A percentile compares a stretch with the other conserved stretches of the same genome.
phyloP scores from a whole-genome alignment of 768 basidiomycete genomes.

The Kwoniella pini region DNA sequence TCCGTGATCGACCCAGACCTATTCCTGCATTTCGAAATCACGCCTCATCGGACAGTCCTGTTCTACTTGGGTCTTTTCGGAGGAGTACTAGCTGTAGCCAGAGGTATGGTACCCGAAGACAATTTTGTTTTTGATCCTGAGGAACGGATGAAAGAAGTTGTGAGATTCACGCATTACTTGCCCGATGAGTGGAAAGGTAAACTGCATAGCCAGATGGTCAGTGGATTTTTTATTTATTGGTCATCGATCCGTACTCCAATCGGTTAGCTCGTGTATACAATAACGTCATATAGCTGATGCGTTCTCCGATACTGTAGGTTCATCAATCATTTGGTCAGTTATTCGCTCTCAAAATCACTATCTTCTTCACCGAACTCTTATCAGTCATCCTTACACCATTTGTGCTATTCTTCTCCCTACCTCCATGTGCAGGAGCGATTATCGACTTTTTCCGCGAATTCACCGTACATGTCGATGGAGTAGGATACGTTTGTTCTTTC shows the following conservation, averaged over 20 bases:
- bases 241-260: no score
- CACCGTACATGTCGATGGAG: slow-evolving; percentile 90
- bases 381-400: slow-evolving; percentile 94
- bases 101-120: slow-evolving; percentile 95
- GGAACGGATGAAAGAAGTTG: slow-evolving; percentile 84
- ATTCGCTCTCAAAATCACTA: slow-evolving; percentile 86
- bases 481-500: slow-evolving; percentile 96
- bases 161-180: slow-evolving; percentile 93
- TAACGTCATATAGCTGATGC: no score
- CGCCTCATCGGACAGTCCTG: slow-evolving; percentile 83
- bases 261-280: no score
- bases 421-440: slow-evolving; percentile 81
- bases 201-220: slow-evolving; percentile 82
- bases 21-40: slow-evolving; percentile 91
- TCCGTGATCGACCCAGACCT: slow-evolving; percentile 92
- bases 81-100: slow-evolving; percentile 78
- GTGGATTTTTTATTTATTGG: slow-evolving; percentile 8
- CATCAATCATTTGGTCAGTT: slow-evolving; percentile 88
- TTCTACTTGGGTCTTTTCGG: slow-evolving; percentile 92
- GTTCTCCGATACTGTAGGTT: no score
- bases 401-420: slow-evolving; percentile 89
- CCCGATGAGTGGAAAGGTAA: slow-evolving; percentile 87
- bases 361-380: slow-evolving; percentile 82
- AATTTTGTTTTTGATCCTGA: slow-evolving; percentile 93
- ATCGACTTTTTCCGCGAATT: slow-evolving; percentile 99